Base-by-base conservation (phyloP, 441 rosid species). In the Populus hybrid region DNA sequence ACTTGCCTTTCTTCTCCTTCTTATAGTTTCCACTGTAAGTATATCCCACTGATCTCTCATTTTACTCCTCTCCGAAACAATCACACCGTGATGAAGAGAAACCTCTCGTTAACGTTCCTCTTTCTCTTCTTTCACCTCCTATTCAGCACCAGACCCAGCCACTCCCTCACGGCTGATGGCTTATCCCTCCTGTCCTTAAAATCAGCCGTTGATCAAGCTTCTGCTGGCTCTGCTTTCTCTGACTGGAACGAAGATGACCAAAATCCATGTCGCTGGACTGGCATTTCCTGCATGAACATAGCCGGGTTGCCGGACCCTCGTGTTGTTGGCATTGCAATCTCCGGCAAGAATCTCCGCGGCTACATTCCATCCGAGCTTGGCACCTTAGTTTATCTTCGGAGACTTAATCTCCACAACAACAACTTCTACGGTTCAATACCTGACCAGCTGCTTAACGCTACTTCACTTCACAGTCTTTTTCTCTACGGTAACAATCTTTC, bases 331-430 rank as follows among this genome's bases (percentile, higher is more conserved):
- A 83, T 95, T 73, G 77, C 94, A 4, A 64, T 93, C 50, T 72
- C 97, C 76, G 93, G 88, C 0, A 87, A 89, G 81, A 79, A 74
- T 74, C 90, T 95, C 71, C 88, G 88, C 6, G 98, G 99, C 0
- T 94, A 94, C 30, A 90, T 94, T 68, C 97, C 99, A 0, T 94
- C 97, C 1, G 97, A 95, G 89, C 90, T 95, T 0, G 98, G 99
- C 0, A 88, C 86, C 0, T 80, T 95, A 3, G 36, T 83, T 10
- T 92, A 82, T 74, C 98, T 95, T 84, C 94, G 98, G 32, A 89
- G 94, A 23, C 91, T 95, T 53, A 94, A 93, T 68, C 90, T 95
- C 76, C 98, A 94, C 77, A 82, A 67, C 75, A 95, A 92, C 74
- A 83, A 91, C 67, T 83, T 95, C 63, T 84, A 74, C 36, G 97